Evolutionary conservation across 257 asterid genomes (phyloP).

Genomic region (Gentiana straminea): DNA sequence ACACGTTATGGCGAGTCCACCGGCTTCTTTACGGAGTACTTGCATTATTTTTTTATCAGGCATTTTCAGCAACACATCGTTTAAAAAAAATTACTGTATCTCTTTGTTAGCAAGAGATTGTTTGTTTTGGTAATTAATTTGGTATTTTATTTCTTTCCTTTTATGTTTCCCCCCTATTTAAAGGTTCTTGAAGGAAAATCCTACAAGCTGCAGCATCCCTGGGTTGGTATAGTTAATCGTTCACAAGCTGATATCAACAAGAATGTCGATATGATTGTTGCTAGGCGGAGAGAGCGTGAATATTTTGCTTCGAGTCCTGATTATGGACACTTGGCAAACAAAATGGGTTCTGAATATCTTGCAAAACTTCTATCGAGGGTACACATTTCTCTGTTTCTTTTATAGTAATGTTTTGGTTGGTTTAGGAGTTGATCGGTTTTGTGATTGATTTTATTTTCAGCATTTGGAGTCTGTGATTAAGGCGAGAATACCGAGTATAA

Average conservation of each 20-base stretch:
- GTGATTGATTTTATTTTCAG: constrained; percentile 36
- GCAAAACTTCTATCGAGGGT: constrained; percentile 92
- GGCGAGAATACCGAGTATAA: constrained; percentile 82
- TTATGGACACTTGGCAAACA: constrained; percentile 70
- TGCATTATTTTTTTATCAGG: too few species aligned
- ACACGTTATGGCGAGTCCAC: too few species aligned
- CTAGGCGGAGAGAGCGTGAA: constrained; percentile 72
- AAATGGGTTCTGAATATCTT: constrained; percentile 93
- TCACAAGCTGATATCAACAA: constrained; percentile 90
- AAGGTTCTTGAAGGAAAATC: constrained; percentile 94
- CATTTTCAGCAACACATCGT: too few species aligned
- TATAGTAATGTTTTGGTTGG: constrained; percentile 4
- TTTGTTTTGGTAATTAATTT: too few species aligned
- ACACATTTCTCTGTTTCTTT: constrained; percentile 16
- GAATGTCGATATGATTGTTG: constrained; percentile 58
- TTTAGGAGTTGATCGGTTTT: constrained; percentile 6
- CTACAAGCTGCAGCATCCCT: constrained; percentile 73
- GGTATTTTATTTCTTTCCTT: too few species aligned
- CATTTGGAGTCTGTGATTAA: constrained; percentile 75
- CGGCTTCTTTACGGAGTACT: too few species aligned
- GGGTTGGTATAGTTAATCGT: constrained; percentile 94
- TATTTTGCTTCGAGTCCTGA: constrained; percentile 83
- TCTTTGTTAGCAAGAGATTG: too few species aligned
- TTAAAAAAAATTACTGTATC: too few species aligned
- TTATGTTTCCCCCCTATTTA: neutral